A percentile compares a stretch with the other conserved stretches of the same genome.
Evolutionary conservation across 2,329 filamentous ascomycete species (phyloP).

Genomic region (Fusarium annulatum): DNA sequence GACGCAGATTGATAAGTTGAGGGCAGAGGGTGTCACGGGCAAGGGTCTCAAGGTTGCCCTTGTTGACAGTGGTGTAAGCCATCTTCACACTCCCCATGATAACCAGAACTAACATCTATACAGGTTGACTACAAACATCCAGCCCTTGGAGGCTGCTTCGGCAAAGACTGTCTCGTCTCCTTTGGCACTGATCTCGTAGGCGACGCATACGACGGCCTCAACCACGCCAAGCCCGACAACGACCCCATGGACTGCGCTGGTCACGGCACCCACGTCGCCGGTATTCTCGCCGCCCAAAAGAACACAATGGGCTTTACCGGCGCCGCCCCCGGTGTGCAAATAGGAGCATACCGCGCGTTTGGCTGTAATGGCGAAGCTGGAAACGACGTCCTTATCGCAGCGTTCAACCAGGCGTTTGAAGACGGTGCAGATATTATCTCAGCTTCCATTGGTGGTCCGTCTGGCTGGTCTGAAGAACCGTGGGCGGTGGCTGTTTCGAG

Average conservation of each 20-base stretch:
- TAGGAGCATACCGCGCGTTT: conserved; percentile 69
- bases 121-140: conserved; percentile 72
- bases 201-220: conserved; percentile 59
- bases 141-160: conserved; percentile 73
- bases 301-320: conserved; percentile 67
- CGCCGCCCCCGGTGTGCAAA: conserved; percentile 64
- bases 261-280: conserved; percentile 71
- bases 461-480: conserved; percentile 64
- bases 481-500: conserved; percentile 62
- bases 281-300: conserved; percentile 69
- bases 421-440: conserved; percentile 69
- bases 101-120: background rate
- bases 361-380: conserved; percentile 62
- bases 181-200: conserved; percentile 69
- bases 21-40: conserved; percentile 59
- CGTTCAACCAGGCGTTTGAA: conserved; percentile 69
- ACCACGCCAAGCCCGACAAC: conserved; percentile 56
- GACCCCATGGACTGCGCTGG: conserved; percentile 68
- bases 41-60: conserved; percentile 65
- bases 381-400: conserved; percentile 68
- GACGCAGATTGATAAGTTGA: conserved; percentile 67
- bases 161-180: conserved; percentile 66
- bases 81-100: rapidly evolving
- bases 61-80: conserved; percentile 65
- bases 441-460: conserved; percentile 62